These are phyloP conservation scores for Schizothecium vesticola DNA, from an alignment of 495 filamentous ascomycete species.

Conservation along the genomic window DNA sequence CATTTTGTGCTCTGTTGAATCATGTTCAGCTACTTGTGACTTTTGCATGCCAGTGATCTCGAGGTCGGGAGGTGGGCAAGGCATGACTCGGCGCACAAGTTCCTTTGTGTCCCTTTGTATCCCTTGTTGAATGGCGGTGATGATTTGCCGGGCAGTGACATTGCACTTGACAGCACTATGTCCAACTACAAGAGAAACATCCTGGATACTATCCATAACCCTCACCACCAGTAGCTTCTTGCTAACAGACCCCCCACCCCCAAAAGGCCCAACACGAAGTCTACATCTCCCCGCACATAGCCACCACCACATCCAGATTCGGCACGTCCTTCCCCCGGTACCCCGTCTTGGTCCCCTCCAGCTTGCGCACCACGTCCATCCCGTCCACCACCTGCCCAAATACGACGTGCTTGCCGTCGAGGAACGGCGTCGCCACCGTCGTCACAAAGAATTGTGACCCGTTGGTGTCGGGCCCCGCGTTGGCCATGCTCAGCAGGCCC, in stretches of 20 bases:
- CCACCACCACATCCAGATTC: conserved; percentile 76
- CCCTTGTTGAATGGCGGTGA: background rate
- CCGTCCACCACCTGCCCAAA: conserved; percentile 89
- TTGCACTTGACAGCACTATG: background rate
- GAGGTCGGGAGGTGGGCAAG: background rate
- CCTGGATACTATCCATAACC: background rate
- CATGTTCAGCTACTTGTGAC: background rate
- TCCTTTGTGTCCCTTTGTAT: background rate
- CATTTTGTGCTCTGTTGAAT: background rate
- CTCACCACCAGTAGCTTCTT: background rate
- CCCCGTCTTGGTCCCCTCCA: conserved; percentile 81
- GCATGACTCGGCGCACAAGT: background rate
- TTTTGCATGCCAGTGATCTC: background rate
- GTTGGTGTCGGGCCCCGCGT: conserved; percentile 89
- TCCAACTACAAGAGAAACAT: background rate
- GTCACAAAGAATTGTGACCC: conserved; percentile 98
- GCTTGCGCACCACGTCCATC: conserved; percentile 80
- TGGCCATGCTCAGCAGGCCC: conserved; percentile 91
- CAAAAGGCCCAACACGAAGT: background rate
- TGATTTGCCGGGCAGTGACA: background rate
- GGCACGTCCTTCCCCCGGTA: conserved; percentile 69
- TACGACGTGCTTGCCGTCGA: conserved; percentile 94
- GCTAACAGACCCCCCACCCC: background rate
- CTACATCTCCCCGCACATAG: conserved; percentile 88
- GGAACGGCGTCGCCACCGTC: conserved; percentile 73